phyloP scores from a whole-genome alignment of 768 basidiomycete genomes.

The Panus rudis region DNA sequence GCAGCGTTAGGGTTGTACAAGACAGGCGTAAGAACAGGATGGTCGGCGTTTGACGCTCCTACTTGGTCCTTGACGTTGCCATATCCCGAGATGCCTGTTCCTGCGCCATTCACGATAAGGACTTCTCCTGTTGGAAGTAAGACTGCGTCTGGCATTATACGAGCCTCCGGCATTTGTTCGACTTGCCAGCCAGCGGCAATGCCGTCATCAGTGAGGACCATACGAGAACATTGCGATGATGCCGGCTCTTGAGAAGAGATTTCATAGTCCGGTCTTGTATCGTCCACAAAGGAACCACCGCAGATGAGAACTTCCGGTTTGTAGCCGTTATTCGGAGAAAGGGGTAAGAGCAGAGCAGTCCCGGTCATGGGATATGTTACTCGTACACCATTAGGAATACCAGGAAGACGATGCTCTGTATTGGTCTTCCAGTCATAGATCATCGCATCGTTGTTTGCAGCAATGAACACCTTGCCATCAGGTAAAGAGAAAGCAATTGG shows the following conservation, averaged over 20 bases:
- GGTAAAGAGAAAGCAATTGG: slow-evolving; percentile 71
- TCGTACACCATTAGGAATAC: slow-evolving; percentile 69
- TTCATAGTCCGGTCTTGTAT: slow-evolving; percentile 48
- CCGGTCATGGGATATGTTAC: slow-evolving; percentile 83
- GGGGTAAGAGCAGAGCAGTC: slow-evolving; percentile 64
- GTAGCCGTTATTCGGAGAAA: slow-evolving; percentile 56
- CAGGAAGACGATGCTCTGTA: slow-evolving; percentile 54
- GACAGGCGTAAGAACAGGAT: slow-evolving; percentile 61
- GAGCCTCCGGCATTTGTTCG: slow-evolving; percentile 67
- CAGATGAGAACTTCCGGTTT: slow-evolving; percentile 67
- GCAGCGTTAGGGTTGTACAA: slow-evolving; percentile 58
- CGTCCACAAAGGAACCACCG: slow-evolving; percentile 66
- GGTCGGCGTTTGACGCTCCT: slow-evolving; percentile 73
- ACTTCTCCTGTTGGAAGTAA: slow-evolving; percentile 72
- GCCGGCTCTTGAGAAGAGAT: slow-evolving; percentile 71
- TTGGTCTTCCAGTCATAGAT: slow-evolving; percentile 72
- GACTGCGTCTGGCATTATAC: slow-evolving; percentile 77
- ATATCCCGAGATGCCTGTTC: slow-evolving; percentile 69
- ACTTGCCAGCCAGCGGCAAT: slow-evolving; percentile 66
- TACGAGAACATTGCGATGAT: slow-evolving; percentile 65
- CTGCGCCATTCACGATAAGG: slow-evolving; percentile 71
- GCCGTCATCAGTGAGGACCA: slow-evolving; percentile 57
- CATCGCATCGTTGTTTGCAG: slow-evolving; percentile 73
- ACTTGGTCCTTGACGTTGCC: slow-evolving; percentile 64
- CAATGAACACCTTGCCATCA: slow-evolving; percentile 64